Base-by-base conservation (phyloP, 2,329 filamentous ascomycete genomes). In the Fusarium incarnatum region DNA sequence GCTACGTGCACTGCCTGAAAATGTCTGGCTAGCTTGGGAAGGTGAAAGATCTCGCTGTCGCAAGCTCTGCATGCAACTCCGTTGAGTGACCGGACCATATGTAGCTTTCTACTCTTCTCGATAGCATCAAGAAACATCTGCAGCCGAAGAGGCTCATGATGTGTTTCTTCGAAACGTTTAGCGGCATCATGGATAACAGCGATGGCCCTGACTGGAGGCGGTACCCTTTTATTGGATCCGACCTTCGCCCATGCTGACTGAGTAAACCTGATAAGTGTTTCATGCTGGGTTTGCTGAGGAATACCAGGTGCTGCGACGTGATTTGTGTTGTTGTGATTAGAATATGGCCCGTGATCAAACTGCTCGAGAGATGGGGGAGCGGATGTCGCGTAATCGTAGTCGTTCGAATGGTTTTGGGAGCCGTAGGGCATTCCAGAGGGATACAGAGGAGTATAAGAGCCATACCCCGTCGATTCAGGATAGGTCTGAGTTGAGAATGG, bases 181-280 rank as follows among this genome's bases (percentile, higher is more conserved):
- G 86, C 83, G 54, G 89, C 80, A 75, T 92, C 88, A 74, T 91
- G 84, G 44, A 94, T 84, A 12, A 92, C 82, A 48, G 89, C 85
- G 64, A 87, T 87, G 18, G 92, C 83, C 69, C 89, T 88, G 48
- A 92, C 83, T 64, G 86, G 86, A 41, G 86, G 85, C 16, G 89
- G 85, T 18, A 93, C 79, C 53, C 89, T 86, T 70, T 87, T 87
- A 67, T 93, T 82, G 5, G 84, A 83, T 10, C 84, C 84, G 4
- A 90, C 85, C 23, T 82, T 80, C 66, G 86, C 86, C 91, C 91
- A 94, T 37, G 91, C 79, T 25, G 88, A 86, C 62, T 87, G 84
- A 7, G 88, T 86, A 73, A 85, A 84, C 44, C 79, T 82, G 12
- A 85, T 84, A 64, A 92, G 79, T 47, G 85, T 80, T 49, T 87